phyloP scores from a whole-genome alignment of 305 asterid genomes.

The Fraxinus sp. region DNA sequence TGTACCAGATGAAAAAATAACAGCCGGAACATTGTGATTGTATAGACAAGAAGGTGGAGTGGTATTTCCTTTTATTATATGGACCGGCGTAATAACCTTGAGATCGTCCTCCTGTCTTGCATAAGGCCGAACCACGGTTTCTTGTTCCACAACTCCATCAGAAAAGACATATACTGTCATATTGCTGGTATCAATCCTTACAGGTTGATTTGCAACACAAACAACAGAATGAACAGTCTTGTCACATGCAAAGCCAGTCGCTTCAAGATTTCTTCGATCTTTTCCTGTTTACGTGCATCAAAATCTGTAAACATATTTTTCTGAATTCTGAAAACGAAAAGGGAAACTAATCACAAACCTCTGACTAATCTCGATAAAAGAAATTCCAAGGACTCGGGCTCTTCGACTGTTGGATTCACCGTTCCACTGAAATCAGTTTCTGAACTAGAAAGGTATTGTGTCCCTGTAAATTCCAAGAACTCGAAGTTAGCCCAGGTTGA shows the following conservation, averaged over 20 bases:
- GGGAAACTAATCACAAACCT: constrained; percentile 29
- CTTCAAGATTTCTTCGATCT: constrained; percentile 42
- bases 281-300: constrained; percentile 37
- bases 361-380: constrained; percentile 46
- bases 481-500: not conserved
- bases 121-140: constrained; percentile 42
- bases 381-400: constrained; percentile 25
- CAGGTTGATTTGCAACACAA: constrained; percentile 43
- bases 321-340: not conserved
- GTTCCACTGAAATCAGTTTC: constrained; percentile 5
- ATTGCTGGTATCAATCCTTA: constrained; percentile 35
- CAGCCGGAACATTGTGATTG: constrained; percentile 53
- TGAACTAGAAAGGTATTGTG: constrained; percentile 31
- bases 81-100: constrained; percentile 36
- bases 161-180: constrained; percentile 41
- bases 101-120: constrained; percentile 52
- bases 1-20: constrained; percentile 64
- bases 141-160: not conserved
- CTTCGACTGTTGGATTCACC: constrained; percentile 21
- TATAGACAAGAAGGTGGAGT: constrained; percentile 37
- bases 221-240: constrained; percentile 34
- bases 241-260: constrained; percentile 55
- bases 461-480: constrained; percentile 33
- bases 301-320: not conserved
- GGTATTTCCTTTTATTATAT: constrained; percentile 24